A percentile compares a stretch with the other conserved stretches of the same genome.
Evolutionary conservation across 2,329 filamentous ascomycete species (phyloP).

Genomic region (Hypocrella siamensis): DNA sequence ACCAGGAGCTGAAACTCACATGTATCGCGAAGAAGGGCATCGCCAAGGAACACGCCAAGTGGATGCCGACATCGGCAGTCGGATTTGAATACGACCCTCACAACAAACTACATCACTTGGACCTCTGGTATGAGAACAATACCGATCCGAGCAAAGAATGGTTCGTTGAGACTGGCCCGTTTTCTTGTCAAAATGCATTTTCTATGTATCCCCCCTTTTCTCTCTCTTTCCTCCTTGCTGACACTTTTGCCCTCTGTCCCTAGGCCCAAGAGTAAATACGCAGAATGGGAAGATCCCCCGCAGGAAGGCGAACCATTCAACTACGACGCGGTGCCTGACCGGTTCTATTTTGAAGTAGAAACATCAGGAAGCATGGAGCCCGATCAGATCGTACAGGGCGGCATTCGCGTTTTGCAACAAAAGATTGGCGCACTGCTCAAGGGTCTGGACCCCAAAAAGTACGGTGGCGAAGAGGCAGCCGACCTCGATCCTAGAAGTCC

Average conservation of each 20-base stretch:
- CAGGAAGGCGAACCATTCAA: slow-evolving; percentile 79
- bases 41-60: slow-evolving; percentile 97
- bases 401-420: slow-evolving; percentile 75
- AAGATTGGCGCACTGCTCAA: slow-evolving; percentile 74
- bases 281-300: slow-evolving; percentile 61
- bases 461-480: slow-evolving; percentile 40
- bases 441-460: slow-evolving; percentile 29
- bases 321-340: slow-evolving; percentile 69
- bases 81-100: slow-evolving; percentile 97
- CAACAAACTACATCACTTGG: slow-evolving; percentile 84
- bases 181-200: too few species aligned
- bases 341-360: slow-evolving; percentile 92
- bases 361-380: slow-evolving; percentile 77
- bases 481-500: slow-evolving; percentile 51
- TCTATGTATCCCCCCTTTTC: not conserved
- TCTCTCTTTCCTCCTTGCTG: not conserved
- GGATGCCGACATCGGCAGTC: slow-evolving; percentile 82
- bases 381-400: slow-evolving; percentile 75
- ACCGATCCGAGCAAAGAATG: slow-evolving; percentile 69
- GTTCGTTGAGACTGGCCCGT: too few species aligned
- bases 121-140: slow-evolving; percentile 77
- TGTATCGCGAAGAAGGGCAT: slow-evolving; percentile 98
- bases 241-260: not conserved
- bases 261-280: slow-evolving; percentile 71
- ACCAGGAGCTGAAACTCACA: slow-evolving; percentile 77